Evolutionary conservation across 1,284 basidiomycete genomes (phyloP).

Genomic region (Schizophyllum commune): DNA sequence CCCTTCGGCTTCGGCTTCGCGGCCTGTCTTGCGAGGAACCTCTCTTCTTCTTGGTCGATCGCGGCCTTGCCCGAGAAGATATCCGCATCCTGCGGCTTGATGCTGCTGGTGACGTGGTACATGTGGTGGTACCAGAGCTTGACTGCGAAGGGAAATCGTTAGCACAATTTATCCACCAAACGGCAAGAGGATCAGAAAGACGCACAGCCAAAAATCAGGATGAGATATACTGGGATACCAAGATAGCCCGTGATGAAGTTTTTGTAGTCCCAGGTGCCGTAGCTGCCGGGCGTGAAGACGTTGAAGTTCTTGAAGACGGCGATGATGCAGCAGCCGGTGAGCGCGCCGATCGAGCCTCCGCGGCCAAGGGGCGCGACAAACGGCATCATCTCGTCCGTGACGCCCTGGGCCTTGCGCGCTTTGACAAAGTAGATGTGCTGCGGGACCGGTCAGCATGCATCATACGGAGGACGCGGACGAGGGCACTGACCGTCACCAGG

Average conservation of each 20-base stretch:
- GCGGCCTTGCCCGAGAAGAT: conserved; percentile 54
- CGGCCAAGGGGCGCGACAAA: conserved; percentile 41
- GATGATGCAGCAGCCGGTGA: conserved; percentile 51
- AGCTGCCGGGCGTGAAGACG: conserved; percentile 52
- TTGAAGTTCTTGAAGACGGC: conserved; percentile 69
- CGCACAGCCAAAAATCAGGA: conserved; percentile 36
- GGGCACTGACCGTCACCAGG: neutral
- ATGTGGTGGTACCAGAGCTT: conserved; percentile 45
- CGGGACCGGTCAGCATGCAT: neutral
- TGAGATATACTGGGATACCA: conserved; percentile 1
- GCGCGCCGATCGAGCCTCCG: conserved; percentile 21
- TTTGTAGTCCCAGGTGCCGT: conserved; percentile 56
- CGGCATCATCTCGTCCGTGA: conserved; percentile 53
- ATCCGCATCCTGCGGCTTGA: conserved; percentile 51
- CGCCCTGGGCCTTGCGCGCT: conserved; percentile 58
- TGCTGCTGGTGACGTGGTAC: conserved; percentile 40
- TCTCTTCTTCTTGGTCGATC: conserved; percentile 60
- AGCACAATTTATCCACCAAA: neutral
- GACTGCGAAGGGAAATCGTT: neutral
- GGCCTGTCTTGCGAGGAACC: conserved; percentile 23
- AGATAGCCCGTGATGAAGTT: conserved; percentile 13
- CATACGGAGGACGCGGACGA: neutral
- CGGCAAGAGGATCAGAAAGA: no score
- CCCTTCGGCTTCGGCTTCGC: conserved; percentile 1
- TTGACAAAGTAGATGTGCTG: conserved; percentile 53